Percentiles rank a stretch among this genome's conserved stretches.
Evolutionary conservation across 2,329 filamentous ascomycete species (phyloP).

Genomic region (Neophaeococcomyces mojaviensis): DNA sequence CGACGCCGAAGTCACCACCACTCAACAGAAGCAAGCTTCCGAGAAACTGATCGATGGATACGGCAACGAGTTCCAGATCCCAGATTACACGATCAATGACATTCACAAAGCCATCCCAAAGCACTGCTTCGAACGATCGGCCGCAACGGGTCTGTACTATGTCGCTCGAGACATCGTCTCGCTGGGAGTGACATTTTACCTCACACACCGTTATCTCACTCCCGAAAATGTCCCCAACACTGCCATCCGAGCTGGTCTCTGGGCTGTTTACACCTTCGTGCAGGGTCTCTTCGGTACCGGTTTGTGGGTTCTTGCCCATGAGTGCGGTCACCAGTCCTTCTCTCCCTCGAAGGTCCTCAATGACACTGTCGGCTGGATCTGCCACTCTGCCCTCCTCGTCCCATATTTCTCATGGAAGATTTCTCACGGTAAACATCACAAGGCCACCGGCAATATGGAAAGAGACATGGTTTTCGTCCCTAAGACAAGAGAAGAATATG

Average conservation of each 20-base stretch:
- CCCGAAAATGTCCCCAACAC: constrained; percentile 71
- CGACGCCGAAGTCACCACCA: constrained; percentile 41
- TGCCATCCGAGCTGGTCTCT: constrained; percentile 57
- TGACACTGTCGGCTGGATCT: constrained; percentile 84
- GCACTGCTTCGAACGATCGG: constrained; percentile 91
- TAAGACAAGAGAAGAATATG: constrained; percentile 76
- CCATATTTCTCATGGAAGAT: constrained; percentile 99
- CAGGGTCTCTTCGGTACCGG: constrained; percentile 93
- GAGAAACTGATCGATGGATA: constrained; percentile 73
- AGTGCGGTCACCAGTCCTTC: constrained; percentile 96
- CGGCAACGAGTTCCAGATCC: constrained; percentile 87
- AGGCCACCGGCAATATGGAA: constrained; percentile 93
- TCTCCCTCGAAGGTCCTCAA: constrained; percentile 86
- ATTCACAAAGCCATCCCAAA: constrained; percentile 94
- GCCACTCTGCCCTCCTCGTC: constrained; percentile 80
- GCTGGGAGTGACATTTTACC: constrained; percentile 69
- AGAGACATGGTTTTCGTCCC: constrained; percentile 99
- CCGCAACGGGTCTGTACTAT: constrained; percentile 66
- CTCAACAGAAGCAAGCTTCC: constrained; percentile 42
- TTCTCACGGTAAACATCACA: constrained; percentile 98
- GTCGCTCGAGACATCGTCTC: constrained; percentile 72
- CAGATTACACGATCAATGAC: constrained; percentile 95
- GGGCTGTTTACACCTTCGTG: constrained; percentile 64
- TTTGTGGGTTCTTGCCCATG: constrained; percentile 92
- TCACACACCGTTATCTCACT: constrained; percentile 85